Evolutionary conservation across 2,329 filamentous ascomycete genomes (phyloP), one percentile per base, ranked within the genome.

Genomic region (Phoma herbarum): DNA sequence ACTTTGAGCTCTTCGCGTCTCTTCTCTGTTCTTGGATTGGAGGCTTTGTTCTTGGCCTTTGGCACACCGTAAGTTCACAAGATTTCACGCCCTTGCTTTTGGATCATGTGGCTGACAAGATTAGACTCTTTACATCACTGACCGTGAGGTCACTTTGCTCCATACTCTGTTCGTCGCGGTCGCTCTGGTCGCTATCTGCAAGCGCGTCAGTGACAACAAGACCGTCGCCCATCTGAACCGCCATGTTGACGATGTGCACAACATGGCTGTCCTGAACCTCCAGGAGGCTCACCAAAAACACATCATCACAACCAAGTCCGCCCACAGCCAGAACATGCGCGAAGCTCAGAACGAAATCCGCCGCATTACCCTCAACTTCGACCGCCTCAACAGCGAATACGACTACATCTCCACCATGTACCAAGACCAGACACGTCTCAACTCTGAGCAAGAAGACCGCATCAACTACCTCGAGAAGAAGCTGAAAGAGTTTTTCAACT

Each of bases 391-490:
- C 51, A 18, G 20, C 39, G 64, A 67, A 28, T 59, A 67, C 39
- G 55, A 68, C 8, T 63, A 57, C 41, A 59, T 66, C n/a, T 50
- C 45, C 4, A 33, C 31, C 16, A 51, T 57, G 43, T 66, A 61
- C 12, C 65, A 63, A 29, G 60, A 66, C 25, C 59, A 66, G 25
- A 60, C 62, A 39, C 65, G 52, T 43, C 28, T 25, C 31, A 55
- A 48, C 22, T 54, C 67, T 28, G 73, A 75, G 57, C 70, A 67
- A 41, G 66, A 69, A 22, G 59, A 61, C n/a, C 71, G 68, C 20
- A 72, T 77, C 46, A 45, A 54, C 3, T 73, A 75, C 11, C 66
- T 77, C 18, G 64, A 75, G 29, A 57, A 52, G 12, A 73, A 64
- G 58, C 50, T 75, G 1, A 59, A 65, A 33, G 73, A 76, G 48